Evolutionary conservation across 2,329 filamentous ascomycete genomes (phyloP).

Genomic region (Geosmithia flava): DNA sequence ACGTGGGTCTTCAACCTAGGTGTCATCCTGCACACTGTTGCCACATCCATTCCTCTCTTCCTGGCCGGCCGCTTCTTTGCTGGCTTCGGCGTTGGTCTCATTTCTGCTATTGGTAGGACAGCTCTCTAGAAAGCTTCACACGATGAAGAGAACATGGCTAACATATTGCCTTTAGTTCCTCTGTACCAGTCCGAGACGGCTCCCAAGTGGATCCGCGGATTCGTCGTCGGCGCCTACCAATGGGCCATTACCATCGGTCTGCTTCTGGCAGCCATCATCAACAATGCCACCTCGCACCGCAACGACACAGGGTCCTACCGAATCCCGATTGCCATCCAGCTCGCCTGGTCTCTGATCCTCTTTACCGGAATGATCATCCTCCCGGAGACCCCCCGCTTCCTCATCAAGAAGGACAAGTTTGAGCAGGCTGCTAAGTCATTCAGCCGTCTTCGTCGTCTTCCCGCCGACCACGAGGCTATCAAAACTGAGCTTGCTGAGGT

Average conservation of each 20-base stretch:
- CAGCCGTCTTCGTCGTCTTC: slow-evolving; percentile 60
- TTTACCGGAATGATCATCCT: slow-evolving; percentile 60
- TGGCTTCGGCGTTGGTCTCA: slow-evolving; percentile 69
- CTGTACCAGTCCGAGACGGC: slow-evolving; percentile 13
- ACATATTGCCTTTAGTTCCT: slow-evolving; percentile 10
- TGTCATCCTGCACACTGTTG: slow-evolving; percentile 52
- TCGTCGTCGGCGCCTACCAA: slow-evolving; percentile 69
- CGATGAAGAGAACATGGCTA: too few species aligned
- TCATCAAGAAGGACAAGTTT: slow-evolving; percentile 63
- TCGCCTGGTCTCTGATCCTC: slow-evolving; percentile 69
- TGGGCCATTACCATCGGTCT: slow-evolving; percentile 75
- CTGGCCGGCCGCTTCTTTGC: slow-evolving; percentile 64
- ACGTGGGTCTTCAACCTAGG: slow-evolving; percentile 60
- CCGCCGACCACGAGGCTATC: slow-evolving; percentile 60
- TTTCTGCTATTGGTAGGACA: slow-evolving; percentile 67
- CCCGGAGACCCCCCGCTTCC: slow-evolving; percentile 78
- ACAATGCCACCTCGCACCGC: slow-evolving; percentile 56
- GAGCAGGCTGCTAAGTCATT: slow-evolving; percentile 52
- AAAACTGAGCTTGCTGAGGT: slow-evolving; percentile 73
- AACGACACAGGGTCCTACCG: slow-evolving; percentile 58
- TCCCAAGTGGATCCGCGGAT: slow-evolving; percentile 51
- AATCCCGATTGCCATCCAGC: slow-evolving; percentile 71
- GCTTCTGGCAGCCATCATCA: slow-evolving; percentile 60
- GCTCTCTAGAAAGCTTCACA: slow-evolving; percentile 75
- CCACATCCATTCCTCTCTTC: slow-evolving; percentile 44